These are phyloP conservation scores for Nepenthes gracilis DNA, from an alignment of 148 eudicot species.

Conservation along the genomic window DNA sequence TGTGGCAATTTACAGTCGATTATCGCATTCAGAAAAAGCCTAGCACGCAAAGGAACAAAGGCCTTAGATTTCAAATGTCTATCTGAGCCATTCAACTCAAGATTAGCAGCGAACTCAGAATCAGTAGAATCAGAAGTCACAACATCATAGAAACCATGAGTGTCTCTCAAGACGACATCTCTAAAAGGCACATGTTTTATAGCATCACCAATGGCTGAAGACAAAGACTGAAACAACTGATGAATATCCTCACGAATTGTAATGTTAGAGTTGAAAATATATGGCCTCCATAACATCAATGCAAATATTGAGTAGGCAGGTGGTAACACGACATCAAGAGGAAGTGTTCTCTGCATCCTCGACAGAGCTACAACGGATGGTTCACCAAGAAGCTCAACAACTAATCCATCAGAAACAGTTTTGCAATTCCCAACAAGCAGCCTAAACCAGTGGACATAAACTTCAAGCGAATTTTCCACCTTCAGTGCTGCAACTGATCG, in stretches of 20 bases:
- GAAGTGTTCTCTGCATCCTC: constrained; percentile 87
- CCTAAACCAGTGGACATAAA: constrained; percentile 85
- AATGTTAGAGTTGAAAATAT: constrained; percentile 31
- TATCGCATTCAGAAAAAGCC: constrained; percentile 79
- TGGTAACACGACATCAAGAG: constrained; percentile 64
- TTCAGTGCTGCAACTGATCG: constrained; percentile 52
- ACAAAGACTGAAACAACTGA: constrained; percentile 56
- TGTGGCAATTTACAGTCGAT: constrained; percentile 77
- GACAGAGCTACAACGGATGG: constrained; percentile 74
- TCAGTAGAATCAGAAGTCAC: constrained; percentile 70
- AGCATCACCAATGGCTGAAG: constrained; percentile 55
- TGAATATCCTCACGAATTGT: constrained; percentile 52
- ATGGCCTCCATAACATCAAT: constrained; percentile 81
- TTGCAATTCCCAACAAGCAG: constrained; percentile 95
- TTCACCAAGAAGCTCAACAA: constrained; percentile 91
- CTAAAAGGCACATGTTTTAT: constrained; percentile 91
- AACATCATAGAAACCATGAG: constrained; percentile 58
- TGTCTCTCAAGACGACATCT: constrained; percentile 76
- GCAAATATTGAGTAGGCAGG: constrained; percentile 93
- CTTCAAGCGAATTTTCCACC: constrained; percentile 69
- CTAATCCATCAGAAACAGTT: constrained; percentile 73
- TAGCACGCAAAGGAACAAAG: constrained; percentile 74
- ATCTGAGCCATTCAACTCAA: constrained; percentile 59
- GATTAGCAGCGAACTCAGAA: constrained; percentile 67
- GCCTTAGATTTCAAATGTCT: constrained; percentile 51